Percentiles rank a stretch among this genome's conserved stretches.
Evolutionary conservation across 495 filamentous ascomycete species (phyloP).

Genomic region (Pseudomonodictys pantanalensis): DNA sequence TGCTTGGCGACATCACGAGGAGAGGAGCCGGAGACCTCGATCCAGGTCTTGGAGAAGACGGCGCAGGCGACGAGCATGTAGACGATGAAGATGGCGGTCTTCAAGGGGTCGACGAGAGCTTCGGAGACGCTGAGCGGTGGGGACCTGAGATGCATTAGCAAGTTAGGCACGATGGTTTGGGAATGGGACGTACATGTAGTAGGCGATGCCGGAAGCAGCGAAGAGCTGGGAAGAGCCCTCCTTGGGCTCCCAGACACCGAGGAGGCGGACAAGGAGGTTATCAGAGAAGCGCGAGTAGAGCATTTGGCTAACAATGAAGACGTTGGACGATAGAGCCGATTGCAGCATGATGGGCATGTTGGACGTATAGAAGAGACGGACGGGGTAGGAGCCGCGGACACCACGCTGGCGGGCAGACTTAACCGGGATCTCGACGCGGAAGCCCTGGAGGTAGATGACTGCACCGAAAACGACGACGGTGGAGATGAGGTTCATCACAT

Average conservation of each 20-base stretch:
- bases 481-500: conserved; percentile 97
- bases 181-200: conserved; percentile 72
- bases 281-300: conserved; percentile 97
- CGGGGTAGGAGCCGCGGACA: conserved; percentile 78
- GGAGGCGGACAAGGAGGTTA: conserved; percentile 92
- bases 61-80: conserved; percentile 98
- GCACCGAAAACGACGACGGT: conserved; percentile 91
- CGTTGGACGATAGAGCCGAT: conserved; percentile 95
- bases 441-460: conserved; percentile 99
- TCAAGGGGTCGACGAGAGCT: conserved; percentile 90
- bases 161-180: not conserved
- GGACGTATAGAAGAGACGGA: conserved; percentile 82
- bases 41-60: conserved; percentile 99
- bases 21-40: conserved; percentile 96
- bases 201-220: conserved; percentile 86
- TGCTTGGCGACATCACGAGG: conserved; percentile 99
- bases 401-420: conserved; percentile 99
- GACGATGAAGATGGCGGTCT: conserved; percentile 90
- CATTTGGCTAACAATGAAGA: conserved; percentile 99
- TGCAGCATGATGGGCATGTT: conserved; percentile 99
- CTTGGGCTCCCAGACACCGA: conserved; percentile 97
- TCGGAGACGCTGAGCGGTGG: conserved; percentile 97
- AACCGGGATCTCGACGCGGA: conserved; percentile 99
- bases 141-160: conserved; percentile 46
- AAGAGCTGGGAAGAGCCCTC: conserved; percentile 95